Evolutionary conservation across 2,329 filamentous ascomycete genomes (phyloP).

Genomic region (Cyclaneusma minus): DNA sequence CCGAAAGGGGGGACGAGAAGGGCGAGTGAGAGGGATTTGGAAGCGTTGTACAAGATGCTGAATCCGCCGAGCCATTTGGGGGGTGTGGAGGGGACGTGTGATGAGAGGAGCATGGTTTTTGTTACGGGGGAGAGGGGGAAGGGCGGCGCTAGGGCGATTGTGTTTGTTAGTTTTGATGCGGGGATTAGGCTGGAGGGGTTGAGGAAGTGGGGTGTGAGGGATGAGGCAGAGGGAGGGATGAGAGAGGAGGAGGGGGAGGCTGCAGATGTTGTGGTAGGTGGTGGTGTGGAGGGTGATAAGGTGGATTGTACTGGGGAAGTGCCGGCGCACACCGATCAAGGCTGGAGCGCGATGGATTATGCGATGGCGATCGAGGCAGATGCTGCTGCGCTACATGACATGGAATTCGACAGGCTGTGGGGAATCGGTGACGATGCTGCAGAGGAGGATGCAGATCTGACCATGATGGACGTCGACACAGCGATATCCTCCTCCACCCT

Average conservation of each 20-base stretch:
- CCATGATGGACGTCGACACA: too few species aligned
- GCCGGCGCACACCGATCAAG: too few species aligned
- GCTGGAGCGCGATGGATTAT: too few species aligned
- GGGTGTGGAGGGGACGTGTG: conserved; percentile 25
- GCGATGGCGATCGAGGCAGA: too few species aligned
- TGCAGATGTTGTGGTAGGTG: background rate
- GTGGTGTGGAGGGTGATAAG: conserved; percentile 8
- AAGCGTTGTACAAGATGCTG: conserved; percentile 22
- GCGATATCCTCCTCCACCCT: too few species aligned
- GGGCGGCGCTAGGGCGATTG: conserved; percentile 18
- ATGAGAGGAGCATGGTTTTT: conserved; percentile 33
- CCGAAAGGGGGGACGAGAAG: background rate
- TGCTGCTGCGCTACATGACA: too few species aligned
- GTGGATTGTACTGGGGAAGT: conserved; percentile 9
- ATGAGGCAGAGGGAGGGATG: conserved; percentile 10
- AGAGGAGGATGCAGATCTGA: too few species aligned
- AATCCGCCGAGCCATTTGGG: conserved; percentile 23
- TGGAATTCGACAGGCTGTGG: too few species aligned
- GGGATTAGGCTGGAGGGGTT: conserved; percentile 18
- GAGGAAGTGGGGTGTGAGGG: conserved; percentile 11
- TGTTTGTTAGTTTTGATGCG: conserved; percentile 29
- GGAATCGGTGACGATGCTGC: too few species aligned
- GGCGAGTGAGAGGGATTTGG: conserved; percentile 11
- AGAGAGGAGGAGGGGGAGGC: conserved; percentile 1
- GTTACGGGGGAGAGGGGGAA: conserved; percentile 17